Base-by-base conservation (phyloP, 2,329 filamentous ascomycete species). In the Plenodomus tracheiphilus region DNA sequence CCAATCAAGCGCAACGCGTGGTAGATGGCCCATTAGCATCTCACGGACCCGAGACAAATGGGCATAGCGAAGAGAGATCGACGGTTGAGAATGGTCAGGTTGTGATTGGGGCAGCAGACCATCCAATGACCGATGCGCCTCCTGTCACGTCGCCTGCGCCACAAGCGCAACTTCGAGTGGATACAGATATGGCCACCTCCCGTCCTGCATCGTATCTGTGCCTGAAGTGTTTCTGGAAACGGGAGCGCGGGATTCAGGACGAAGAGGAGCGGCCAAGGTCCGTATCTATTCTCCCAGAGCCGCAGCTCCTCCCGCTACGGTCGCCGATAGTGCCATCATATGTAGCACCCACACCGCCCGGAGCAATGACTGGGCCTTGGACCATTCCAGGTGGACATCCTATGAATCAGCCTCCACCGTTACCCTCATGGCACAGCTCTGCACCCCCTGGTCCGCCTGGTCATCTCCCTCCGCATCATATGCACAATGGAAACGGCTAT, bases 141-240 rank as follows among this genome's bases (percentile, higher is more conserved):
- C 48, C 66, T 39, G 47, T 59, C n/a, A 39, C 41, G 22, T 51
- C 59, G 28, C 43, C 58, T 35, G 47, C 59, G 28, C 57, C 39
- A 10, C 41, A 49, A 16, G 46, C 28, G 13, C 61, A 43, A 10
- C 48, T 69, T 28, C 53, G 56, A 18, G 43, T 66, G 15, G 59
- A 70, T 28, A 68, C 61, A 3, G 60, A 65, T 39, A 38, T 62
- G 19, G 49, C 54, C 8, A 48, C 46, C 30, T 36, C 44, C 28
- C 47, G 41, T 7, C 37, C 59, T 34, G 34, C 46, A 13, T 47
- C 58, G 5, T 77, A 73, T 42, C 54, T 77, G n/a, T 79, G 77
- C 51, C 75, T 79, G 56, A 78, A 77, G 50, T 79, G 77, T 52
- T 75, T 78, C 54, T 73, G 76, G 67, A 75, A 74, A 61, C 74